Conservation (phyloP, 2,329 filamentous ascomycete genomes). For the Arthrinium phaeospermum region DNA sequence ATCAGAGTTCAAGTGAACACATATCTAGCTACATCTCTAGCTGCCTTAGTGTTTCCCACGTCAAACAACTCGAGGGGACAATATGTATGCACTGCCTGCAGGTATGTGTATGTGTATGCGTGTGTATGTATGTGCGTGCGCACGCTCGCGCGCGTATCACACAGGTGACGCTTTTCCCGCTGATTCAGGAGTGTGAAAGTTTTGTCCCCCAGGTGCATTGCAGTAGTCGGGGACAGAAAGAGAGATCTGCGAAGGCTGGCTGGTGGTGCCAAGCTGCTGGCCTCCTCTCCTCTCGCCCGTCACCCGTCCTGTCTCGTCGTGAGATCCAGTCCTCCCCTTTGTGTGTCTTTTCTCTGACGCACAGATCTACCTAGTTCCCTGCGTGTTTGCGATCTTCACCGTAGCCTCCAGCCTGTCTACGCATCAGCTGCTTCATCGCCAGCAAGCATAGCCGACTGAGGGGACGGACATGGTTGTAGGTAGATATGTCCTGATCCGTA, state of each 20-base stretch:
- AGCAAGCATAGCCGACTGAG: not conserved
- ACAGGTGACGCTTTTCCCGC: not conserved
- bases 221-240: not conserved
- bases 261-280: not conserved
- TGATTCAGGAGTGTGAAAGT: not conserved
- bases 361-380: constrained; percentile 2
- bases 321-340: not conserved
- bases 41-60: not conserved
- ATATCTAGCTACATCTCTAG: constrained; percentile 4
- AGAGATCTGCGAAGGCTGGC: constrained; percentile 11
- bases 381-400: not conserved
- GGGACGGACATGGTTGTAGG: not conserved
- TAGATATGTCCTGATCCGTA: not conserved
- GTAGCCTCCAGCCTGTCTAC: not conserved
- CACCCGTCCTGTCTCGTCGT: not conserved
- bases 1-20: constrained; percentile 4
- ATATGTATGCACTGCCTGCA: not conserved
- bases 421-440: not conserved
- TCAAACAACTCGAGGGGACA: not conserved
- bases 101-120: not conserved
- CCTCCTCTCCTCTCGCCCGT: not conserved
- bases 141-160: not conserved
- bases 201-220: not conserved
- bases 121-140: not conserved
- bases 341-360: not conserved